These are phyloP conservation scores for Pseudogymnoascus sp. DNA, from an alignment of 2,329 filamentous ascomycete genomes.

Conservation along the genomic window DNA sequence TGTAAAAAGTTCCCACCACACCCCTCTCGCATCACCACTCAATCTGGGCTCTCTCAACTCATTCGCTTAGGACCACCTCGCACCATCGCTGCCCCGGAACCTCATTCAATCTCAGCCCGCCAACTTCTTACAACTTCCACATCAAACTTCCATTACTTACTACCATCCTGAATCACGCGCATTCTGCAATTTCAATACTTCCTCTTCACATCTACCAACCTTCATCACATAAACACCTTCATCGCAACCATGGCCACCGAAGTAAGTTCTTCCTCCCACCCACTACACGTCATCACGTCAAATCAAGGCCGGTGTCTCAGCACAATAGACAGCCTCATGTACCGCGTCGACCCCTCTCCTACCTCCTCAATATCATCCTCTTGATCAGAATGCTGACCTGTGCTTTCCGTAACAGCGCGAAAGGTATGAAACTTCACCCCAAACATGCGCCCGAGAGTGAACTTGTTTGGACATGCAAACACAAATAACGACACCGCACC, in stretches of 20 bases:
- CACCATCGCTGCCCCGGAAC: conserved; percentile 4
- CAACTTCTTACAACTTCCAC: conserved; percentile 4
- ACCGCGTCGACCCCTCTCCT: conserved; percentile 16
- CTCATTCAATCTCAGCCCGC: conserved; percentile 9
- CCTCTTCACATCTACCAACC: not conserved
- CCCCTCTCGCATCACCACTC: not conserved
- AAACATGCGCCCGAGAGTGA: conserved; percentile 5
- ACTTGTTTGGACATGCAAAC: conserved; percentile 18
- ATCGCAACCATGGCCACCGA: conserved; percentile 27
- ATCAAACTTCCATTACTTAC: not conserved
- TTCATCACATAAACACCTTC: not conserved
- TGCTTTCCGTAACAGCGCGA: conserved; percentile 23
- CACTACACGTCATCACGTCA: conserved; percentile 11
- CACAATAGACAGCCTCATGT: conserved; percentile 16
- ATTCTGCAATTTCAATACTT: not conserved
- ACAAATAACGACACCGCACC: not conserved
- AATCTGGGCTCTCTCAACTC: not conserved
- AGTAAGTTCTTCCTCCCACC: conserved; percentile 24
- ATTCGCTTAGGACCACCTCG: conserved; percentile 8
- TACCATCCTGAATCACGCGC: conserved; percentile 7
- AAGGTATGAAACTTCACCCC: conserved; percentile 21
- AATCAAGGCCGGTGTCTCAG: conserved; percentile 1
- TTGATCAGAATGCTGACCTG: conserved; percentile 18
- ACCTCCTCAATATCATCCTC: not conserved
- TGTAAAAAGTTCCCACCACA: not conserved